Conservation (phyloP, 2,329 filamentous ascomycete species). For the Fusarium pseudoanthophilum region DNA sequence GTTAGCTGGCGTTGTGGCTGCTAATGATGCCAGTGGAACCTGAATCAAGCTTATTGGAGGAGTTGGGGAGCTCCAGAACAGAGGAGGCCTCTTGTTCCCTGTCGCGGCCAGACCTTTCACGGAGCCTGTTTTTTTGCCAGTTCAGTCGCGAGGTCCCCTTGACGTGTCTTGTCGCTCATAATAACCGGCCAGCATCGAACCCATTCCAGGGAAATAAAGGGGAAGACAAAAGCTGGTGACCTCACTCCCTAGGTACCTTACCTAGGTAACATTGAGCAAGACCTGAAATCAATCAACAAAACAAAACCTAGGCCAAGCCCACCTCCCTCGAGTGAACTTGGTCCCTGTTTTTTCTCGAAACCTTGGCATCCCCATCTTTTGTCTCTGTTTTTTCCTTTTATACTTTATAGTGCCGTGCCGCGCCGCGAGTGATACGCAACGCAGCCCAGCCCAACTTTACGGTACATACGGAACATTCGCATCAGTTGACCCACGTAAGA, state of each 20-base stretch:
- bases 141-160: constrained; percentile 11
- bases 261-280: neutral
- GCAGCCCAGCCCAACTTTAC: neutral
- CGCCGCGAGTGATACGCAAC: constrained; percentile 19
- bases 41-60: constrained; percentile 24
- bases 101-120: neutral
- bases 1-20: constrained; percentile 4
- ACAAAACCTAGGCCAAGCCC: constrained; percentile 4
- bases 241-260: constrained; percentile 7
- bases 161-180: constrained; percentile 28
- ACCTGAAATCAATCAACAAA: constrained; percentile 12
- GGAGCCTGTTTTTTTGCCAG: neutral
- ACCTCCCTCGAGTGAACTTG: constrained; percentile 10
- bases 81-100: constrained; percentile 33
- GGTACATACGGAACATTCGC: neutral
- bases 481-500: constrained; percentile 12
- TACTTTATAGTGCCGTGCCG: constrained; percentile 18
- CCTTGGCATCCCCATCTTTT: constrained; percentile 19
- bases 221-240: constrained; percentile 12
- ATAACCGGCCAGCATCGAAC: constrained; percentile 4
- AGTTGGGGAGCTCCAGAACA: neutral
- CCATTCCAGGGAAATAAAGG: constrained; percentile 30
- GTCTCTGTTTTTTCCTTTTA: constrained; percentile 1
- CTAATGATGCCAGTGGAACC: neutral
- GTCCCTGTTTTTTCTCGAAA: constrained; percentile 12